These are phyloP conservation scores for Mycena polygramma DNA, from an alignment of 768 basidiomycete genomes.

Conservation along the genomic window DNA sequence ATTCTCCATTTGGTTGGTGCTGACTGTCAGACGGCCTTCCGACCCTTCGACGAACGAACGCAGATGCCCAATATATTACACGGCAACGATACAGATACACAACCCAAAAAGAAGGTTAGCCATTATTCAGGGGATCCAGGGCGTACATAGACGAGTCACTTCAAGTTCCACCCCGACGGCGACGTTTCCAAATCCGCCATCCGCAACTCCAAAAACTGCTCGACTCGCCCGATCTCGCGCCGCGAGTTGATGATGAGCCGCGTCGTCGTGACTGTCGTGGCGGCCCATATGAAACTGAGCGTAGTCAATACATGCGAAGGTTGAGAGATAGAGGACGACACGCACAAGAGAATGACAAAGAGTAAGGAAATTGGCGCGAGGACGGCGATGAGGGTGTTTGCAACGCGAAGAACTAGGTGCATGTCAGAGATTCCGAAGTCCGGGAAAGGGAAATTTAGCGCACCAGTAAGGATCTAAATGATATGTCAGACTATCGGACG, in stretches of 20 bases:
- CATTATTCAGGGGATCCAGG: too few relatives aligned
- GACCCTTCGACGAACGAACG: too few relatives aligned
- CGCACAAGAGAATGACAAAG: conserved; percentile 29
- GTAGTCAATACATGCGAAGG: background rate
- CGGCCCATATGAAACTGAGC: conserved; percentile 13
- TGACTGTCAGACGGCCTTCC: too few relatives aligned
- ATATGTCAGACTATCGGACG: background rate
- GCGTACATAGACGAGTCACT: too few relatives aligned
- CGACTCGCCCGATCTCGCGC: background rate
- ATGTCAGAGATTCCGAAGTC: background rate
- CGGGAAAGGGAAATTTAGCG: background rate
- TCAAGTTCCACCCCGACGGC: too few relatives aligned
- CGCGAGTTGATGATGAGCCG: conserved; percentile 28
- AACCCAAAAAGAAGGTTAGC: too few relatives aligned
- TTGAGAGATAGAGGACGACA: background rate
- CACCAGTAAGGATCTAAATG: conserved; percentile 10
- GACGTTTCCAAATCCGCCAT: background rate
- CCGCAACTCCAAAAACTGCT: background rate
- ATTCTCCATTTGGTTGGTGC: too few relatives aligned
- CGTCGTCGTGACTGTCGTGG: conserved; percentile 13
- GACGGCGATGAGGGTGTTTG: conserved; percentile 22
- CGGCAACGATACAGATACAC: too few relatives aligned
- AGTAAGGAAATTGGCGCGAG: conserved; percentile 20
- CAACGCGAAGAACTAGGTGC: conserved; percentile 8
- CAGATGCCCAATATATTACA: too few relatives aligned